phyloP scores from a whole-genome alignment of 2,329 filamentous ascomycete species.

The Graphilbum ipis-grandicollis region DNA sequence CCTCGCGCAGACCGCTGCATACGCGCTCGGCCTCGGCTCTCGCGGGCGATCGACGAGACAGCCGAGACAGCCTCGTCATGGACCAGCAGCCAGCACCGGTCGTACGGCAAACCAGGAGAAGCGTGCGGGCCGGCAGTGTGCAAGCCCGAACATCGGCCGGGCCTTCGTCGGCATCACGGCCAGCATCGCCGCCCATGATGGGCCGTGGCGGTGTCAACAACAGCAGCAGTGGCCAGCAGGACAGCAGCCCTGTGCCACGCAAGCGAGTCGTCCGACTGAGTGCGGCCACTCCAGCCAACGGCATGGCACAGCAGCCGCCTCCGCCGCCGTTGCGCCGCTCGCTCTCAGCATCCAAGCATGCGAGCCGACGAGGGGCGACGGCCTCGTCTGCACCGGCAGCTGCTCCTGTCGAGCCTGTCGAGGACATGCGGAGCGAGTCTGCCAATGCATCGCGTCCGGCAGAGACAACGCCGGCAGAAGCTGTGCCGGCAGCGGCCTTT shows the following conservation, averaged over 20 bases:
- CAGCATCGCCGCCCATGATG: not conserved
- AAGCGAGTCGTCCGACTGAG: slow-evolving; percentile 42
- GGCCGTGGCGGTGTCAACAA: not conserved
- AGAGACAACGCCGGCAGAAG: slow-evolving; percentile 8
- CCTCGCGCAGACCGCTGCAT: too few species aligned
- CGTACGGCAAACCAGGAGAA: slow-evolving; percentile 18
- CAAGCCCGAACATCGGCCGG: slow-evolving; percentile 17
- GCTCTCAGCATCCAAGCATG: slow-evolving; percentile 19
- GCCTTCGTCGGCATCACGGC: not conserved
- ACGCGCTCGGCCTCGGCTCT: too few species aligned
- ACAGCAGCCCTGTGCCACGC: slow-evolving; percentile 31
- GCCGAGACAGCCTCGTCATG: too few species aligned
- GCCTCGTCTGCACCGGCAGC: too few species aligned
- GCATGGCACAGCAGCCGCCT: slow-evolving; percentile 18
- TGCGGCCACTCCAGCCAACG: slow-evolving; percentile 15
- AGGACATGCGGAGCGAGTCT: too few species aligned
- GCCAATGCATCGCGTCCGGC: too few species aligned
- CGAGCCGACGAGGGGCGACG: too few species aligned
- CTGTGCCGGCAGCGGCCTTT: not conserved
- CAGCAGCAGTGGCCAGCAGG: slow-evolving; percentile 18
- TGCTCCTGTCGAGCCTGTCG: too few species aligned
- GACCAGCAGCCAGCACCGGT: slow-evolving; percentile 3
- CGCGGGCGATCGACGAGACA: too few species aligned
- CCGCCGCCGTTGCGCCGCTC: slow-evolving; percentile 34
- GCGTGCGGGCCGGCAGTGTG: slow-evolving; percentile 28